Percentiles rank a stretch among this genome's conserved stretches.
These are phyloP conservation scores for Psidium guajava DNA, from an alignment of 345 rosid species.

Conservation along the genomic window DNA sequence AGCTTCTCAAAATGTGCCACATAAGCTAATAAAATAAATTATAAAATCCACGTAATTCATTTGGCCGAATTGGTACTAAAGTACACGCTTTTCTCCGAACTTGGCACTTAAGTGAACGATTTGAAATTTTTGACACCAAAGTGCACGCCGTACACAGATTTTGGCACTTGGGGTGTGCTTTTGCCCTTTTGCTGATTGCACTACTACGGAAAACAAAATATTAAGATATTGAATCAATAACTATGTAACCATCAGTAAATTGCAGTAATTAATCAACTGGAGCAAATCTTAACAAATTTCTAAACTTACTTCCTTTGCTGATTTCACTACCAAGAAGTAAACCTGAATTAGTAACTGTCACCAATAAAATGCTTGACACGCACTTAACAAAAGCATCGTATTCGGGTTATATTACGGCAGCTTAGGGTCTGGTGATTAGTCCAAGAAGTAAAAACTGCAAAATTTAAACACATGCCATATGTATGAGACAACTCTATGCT, in stretches of 20 bases:
- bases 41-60: too few species aligned
- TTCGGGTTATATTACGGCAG: not conserved
- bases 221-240: not conserved
- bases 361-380: not conserved
- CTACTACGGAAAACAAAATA: not conserved
- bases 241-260: not conserved
- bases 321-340: not conserved
- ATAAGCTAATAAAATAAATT: too few species aligned
- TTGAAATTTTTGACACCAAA: too few species aligned
- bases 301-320: not conserved
- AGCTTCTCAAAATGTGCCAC: too few species aligned
- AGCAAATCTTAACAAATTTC: not conserved
- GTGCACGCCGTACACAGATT: too few species aligned
- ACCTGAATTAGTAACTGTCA: not conserved
- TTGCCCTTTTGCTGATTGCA: too few species aligned
- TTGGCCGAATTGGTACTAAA: too few species aligned
- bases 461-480: not conserved
- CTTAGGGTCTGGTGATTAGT: not conserved
- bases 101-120: too few species aligned
- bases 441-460: not conserved
- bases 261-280: not conserved
- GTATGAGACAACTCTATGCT: not conserved
- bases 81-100: too few species aligned
- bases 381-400: not conserved
- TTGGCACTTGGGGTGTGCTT: too few species aligned